Conservation (phyloP, 805 yeast genomes). For the Saccharomycopsis synnaedendra region DNA sequence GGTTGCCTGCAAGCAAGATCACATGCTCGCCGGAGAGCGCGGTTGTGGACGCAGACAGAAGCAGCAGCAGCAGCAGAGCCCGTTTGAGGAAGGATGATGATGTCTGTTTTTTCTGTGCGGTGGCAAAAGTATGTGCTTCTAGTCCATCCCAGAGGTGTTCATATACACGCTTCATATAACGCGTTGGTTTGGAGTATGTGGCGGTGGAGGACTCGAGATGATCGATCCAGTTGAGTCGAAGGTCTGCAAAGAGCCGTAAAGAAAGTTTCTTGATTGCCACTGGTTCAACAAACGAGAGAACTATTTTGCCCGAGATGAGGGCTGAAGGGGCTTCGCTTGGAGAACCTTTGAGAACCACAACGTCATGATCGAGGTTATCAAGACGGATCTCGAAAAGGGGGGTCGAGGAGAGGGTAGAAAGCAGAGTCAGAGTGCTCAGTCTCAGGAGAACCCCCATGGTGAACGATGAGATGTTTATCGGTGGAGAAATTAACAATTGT, state of each 20-base stretch:
- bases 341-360: constrained; percentile 69
- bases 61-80: not conserved
- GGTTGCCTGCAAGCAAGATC: constrained; percentile 59
- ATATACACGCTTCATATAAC: constrained; percentile 51
- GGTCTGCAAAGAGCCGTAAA: constrained; percentile 53
- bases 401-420: not conserved
- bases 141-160: constrained; percentile 66
- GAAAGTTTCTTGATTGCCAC: constrained; percentile 52
- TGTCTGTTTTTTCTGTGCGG: not conserved
- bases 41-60: not conserved
- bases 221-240: constrained; percentile 58
- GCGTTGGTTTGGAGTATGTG: constrained; percentile 31
- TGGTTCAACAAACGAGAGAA: constrained; percentile 66
- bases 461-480: too few relatives aligned
- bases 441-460: too few relatives aligned
- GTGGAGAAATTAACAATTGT: too few relatives aligned
- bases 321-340: constrained; percentile 70
- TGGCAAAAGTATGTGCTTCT: not conserved
- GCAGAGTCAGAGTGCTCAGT: too few relatives aligned
- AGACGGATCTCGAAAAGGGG: constrained; percentile 43
- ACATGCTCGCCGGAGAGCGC: constrained; percentile 15
- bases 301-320: constrained; percentile 66
- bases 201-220: constrained; percentile 33
- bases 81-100: not conserved
- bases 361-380: constrained; percentile 62